phyloP scores from a whole-genome alignment of 306 rosid species.

The Fragaria vesca region DNA sequence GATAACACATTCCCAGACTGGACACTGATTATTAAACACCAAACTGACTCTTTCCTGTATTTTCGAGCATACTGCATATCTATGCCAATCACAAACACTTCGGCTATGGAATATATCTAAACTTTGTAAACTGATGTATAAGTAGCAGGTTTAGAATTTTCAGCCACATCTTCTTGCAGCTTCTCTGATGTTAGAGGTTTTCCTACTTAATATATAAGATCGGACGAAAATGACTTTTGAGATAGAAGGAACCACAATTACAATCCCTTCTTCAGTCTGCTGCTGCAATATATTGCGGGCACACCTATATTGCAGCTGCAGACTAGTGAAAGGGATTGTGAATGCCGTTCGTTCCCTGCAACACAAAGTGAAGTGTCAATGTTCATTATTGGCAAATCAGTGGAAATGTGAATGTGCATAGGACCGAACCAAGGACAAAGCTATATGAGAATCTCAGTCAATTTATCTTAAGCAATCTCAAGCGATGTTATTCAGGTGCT shows the following conservation, averaged over 20 bases:
- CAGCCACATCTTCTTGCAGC: not conserved
- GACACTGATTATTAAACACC: not conserved
- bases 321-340: not conserved
- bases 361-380: not conserved
- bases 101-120: not conserved
- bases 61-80: not conserved
- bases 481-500: not conserved
- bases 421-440: not conserved
- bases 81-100: not conserved
- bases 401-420: not conserved
- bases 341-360: not conserved
- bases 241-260: no score
- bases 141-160: not conserved
- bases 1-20: no score
- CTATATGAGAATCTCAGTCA: not conserved
- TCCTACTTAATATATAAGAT: no score
- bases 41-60: no score
- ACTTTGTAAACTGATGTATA: not conserved
- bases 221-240: not conserved
- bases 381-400: not conserved
- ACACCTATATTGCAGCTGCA: not conserved
- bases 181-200: not conserved
- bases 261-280: no score
- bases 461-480: not conserved
- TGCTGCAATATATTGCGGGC: no score